Evolutionary conservation across 352 stramenopile genomes (phyloP).

Genomic region (Thalassiosira delicatula): DNA sequence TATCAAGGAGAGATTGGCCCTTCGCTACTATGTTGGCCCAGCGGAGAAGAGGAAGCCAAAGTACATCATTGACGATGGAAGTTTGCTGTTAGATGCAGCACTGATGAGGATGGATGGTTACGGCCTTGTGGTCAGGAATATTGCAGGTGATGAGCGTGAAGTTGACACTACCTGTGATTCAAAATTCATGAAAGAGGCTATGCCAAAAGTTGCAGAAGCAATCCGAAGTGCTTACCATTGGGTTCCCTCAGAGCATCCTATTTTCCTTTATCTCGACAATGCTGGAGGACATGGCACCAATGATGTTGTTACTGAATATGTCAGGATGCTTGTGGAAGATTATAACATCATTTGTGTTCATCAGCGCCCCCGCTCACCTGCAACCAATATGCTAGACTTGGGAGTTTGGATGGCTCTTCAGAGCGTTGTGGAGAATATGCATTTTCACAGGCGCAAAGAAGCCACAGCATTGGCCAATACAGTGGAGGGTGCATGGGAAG

Average conservation of each 20-base stretch:
- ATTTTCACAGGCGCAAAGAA: neutral
- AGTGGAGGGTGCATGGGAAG: neutral
- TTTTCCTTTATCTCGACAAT: constrained; percentile 35
- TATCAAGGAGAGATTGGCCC: neutral
- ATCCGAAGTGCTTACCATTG: neutral
- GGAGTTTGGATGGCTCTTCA: constrained; percentile 48
- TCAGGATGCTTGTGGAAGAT: constrained; percentile 17
- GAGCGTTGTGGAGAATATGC: constrained; percentile 7
- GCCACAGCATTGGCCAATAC: neutral
- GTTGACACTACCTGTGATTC: neutral
- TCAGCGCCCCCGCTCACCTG: constrained; percentile 34
- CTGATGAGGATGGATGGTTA: no score
- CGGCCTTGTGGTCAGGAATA: neutral
- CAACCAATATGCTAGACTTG: constrained; percentile 49
- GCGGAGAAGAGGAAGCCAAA: neutral
- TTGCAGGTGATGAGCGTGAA: neutral
- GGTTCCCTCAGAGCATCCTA: neutral
- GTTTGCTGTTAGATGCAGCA: no score
- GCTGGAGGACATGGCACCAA: constrained; percentile 19
- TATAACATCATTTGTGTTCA: neutral
- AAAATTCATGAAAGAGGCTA: neutral
- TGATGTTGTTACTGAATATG: constrained; percentile 1
- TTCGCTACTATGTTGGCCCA: neutral
- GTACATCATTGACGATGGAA: no score
- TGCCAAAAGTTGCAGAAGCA: neutral